A percentile compares a stretch with the other conserved stretches of the same genome.
Conservation (phyloP, 768 basidiomycete species). For the Boletus tylopilopsis region DNA sequence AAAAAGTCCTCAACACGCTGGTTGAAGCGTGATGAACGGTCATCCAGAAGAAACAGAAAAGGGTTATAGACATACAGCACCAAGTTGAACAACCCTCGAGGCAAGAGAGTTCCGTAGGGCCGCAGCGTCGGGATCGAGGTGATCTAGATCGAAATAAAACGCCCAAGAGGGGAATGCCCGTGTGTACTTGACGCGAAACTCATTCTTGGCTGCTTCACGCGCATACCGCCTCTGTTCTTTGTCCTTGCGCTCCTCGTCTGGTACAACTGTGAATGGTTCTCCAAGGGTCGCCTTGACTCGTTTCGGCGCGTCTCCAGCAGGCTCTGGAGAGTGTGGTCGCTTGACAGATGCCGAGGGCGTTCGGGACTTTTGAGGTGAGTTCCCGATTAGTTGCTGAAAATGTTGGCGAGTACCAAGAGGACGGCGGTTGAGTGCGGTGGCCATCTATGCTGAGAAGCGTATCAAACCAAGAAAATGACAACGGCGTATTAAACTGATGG, state of each 20-base stretch:
- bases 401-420: constrained; percentile 44
- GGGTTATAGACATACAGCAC: constrained; percentile 60
- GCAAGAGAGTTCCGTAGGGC: constrained; percentile 42
- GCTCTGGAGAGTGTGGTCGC: constrained; percentile 52
- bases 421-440: constrained; percentile 42
- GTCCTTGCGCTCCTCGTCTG: constrained; percentile 40
- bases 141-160: constrained; percentile 80
- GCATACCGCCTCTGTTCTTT: constrained; percentile 47
- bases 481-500: too few relatives aligned
- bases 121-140: constrained; percentile 35
- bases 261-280: constrained; percentile 19
- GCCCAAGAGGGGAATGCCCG: constrained; percentile 79
- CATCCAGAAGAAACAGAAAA: not conserved
- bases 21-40: constrained; percentile 2
- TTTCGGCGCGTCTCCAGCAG: constrained; percentile 38
- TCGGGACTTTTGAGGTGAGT: constrained; percentile 35
- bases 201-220: constrained; percentile 54
- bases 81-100: constrained; percentile 59
- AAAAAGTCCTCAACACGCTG: constrained; percentile 89
- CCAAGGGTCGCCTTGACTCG: constrained; percentile 38
- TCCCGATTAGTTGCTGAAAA: constrained; percentile 33
- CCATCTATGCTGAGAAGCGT: constrained; percentile 30
- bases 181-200: constrained; percentile 82
- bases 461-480: constrained; percentile 5
- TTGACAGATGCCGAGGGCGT: constrained; percentile 36